Evolutionary conservation across 495 filamentous ascomycete species (phyloP), one percentile per base, ranked within the genome.

Genomic region (Penicillium odoratum): DNA sequence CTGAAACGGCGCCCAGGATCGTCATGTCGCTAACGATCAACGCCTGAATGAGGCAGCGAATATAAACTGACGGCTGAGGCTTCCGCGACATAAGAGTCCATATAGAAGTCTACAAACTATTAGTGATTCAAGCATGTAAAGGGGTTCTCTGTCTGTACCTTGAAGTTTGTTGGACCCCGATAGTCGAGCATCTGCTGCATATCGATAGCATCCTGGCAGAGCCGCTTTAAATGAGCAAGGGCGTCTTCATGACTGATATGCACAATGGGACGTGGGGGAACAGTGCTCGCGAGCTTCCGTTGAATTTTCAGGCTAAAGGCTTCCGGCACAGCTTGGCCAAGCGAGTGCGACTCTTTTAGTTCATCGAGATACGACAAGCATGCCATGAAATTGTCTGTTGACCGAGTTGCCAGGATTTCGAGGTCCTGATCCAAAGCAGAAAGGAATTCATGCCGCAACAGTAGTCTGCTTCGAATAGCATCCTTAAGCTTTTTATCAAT

Each of bases 241-340:
- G 93, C 91, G 65, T 90, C 85, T 21, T 86, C 83, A 51, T 88
- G 85, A 40, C 79, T 83, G 34, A 90, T 80, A 31, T 88, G 81
- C 15, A 97, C 89, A 61, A 97, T 93, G 7, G 93, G 91, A 28
- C 93, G 85, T 26, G 94, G 95, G 4, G 94, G 94, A 51, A 96
- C 90, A 5, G 90, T 97, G 64, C 91, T 97, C 7, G 94, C 91
- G 5, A 98, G 75, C 58, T 85, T 87, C 11, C 95, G 83, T 67
- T 98, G 94, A 10, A 98, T 81, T 70, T 95, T 97, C 33, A 85
- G 82, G 63, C 92, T 97, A 70, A 97, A 98, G 3, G 94, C 83
- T 38, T 87, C 85, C 11, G 85, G 79, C 3, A 94, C 86, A 2
- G 83, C 72, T 58, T 78, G 86, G 4, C 85, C 90, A n/a, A 92